Evolutionary conservation across 2,329 filamentous ascomycete genomes (phyloP), one percentile per base, ranked within the genome.

Genomic region (Aspergillaceae sp.): DNA sequence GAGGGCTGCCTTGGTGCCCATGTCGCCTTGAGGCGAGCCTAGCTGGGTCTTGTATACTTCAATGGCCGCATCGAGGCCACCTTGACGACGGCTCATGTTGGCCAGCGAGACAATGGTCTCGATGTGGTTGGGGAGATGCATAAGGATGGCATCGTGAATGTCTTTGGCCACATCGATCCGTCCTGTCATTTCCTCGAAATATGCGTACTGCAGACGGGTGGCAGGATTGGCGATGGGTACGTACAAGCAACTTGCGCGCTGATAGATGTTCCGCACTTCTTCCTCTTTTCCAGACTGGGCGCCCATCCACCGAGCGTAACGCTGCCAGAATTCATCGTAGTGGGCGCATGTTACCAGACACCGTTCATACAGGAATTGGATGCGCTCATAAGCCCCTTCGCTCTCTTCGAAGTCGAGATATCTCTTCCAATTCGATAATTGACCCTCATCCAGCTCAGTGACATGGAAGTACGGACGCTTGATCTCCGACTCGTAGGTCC

Each of bases 401-500:
- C 77, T 70, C 69, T 98, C 92, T 63, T 98, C 92, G 57, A 94
- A 97, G 63, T 97, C 91, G 40, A 98, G 79, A 59, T 97, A 98
- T 61, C 94, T 94, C 58, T 86, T 81, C 92, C 92, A 98, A 67
- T 95, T 96, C 34, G 73, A 75, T 11, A 98, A 71, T 62, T 98
- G 88, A 6, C 79, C 71, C 50, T 92, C 83, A 56, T 96, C 90
- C 6, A 98, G 77, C 61, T 95, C 87, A 1, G 88, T 95, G 29
- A 96, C 88, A 62, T 96, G 91, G 71, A 96, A 98, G 65, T 97
- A 98, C 0, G 89, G 89, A 1, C 92, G 82, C 72, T 96, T 97
- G 60, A 97, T 86, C 65, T 94, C 88, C 0, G 87, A 85, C 63
- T 98, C 92, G 56, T 87, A 97, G 0, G 86, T 89, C 90, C 91